phyloP scores from a whole-genome alignment of 2,329 filamentous ascomycete species.

The Xylariomycetidae sp. region DNA sequence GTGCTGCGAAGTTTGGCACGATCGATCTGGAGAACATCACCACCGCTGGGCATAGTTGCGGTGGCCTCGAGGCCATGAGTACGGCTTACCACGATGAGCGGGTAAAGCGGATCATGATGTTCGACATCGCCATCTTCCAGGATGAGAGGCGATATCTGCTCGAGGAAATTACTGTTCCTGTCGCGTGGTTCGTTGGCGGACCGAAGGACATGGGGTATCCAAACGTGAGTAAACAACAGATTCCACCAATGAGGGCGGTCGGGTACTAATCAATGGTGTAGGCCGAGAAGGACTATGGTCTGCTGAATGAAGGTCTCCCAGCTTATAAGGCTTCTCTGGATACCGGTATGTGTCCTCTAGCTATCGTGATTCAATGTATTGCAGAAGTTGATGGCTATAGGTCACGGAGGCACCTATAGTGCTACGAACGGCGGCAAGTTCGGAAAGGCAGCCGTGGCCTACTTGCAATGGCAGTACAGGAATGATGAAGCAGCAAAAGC shows the following conservation, averaged over 20 bases:
- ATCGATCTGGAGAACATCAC: constrained; percentile 19
- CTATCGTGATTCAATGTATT: no score
- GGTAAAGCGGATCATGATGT: constrained; percentile 15
- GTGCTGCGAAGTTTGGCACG: constrained; percentile 15
- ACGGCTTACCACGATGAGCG: constrained; percentile 14
- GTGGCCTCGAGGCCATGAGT: constrained; percentile 15
- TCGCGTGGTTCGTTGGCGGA: constrained; percentile 17
- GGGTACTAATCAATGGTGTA: not conserved
- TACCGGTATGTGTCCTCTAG: no score
- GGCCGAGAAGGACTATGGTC: constrained; percentile 16
- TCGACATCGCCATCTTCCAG: constrained; percentile 19
- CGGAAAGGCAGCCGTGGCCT: no score
- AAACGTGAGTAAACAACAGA: no score
- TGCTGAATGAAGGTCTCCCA: constrained; percentile 12
- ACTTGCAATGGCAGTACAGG: constrained; percentile 17
- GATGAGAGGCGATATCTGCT: constrained; percentile 16
- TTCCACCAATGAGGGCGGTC: not conserved
- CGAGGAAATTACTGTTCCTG: constrained; percentile 17
- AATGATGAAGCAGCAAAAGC: constrained; percentile 7
- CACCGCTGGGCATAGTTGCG: constrained; percentile 18
- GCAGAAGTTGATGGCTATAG: no score
- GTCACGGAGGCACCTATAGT: constrained; percentile 16
- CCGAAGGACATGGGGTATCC: constrained; percentile 16
- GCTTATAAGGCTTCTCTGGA: constrained; percentile 19
- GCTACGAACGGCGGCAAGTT: constrained; percentile 18